Base-by-base conservation (phyloP, 1,284 basidiomycete genomes). In the Laetiporus sulphureus region DNA sequence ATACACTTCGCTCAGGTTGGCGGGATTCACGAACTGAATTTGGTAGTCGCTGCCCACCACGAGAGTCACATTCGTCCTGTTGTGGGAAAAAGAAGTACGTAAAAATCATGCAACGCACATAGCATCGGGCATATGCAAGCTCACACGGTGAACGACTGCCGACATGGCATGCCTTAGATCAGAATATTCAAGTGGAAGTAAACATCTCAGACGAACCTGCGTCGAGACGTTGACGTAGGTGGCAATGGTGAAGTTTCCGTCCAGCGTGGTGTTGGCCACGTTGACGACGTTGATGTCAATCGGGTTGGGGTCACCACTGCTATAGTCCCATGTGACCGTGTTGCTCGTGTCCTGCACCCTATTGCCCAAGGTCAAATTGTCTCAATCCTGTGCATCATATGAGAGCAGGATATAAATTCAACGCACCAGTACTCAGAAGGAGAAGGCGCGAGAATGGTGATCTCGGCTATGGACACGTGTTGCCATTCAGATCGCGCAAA, bases 21-120 rank as follows among this genome's bases (percentile, higher is more conserved):
- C 53, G 13, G 67, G 62, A 56, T 71, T 72, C 40, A 69, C 63
- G 41, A 75, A 68, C 44, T 58, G 54, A 27, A 76, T 66, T 31
- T 58, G 52, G 56, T 71, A 76, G 36, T 60, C 63, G 18, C 53
- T 42, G 15, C 57, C 65, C 16, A 49, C 45, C 7, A 40, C 49
- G 32, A 69, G 54, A 7, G 67, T 67, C 46, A 69, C 67, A 41
- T 65, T 61, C 32, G 67, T 66, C 16, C 52, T 56, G 37, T 18
- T n/a, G 8, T 16, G 29, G 29, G 20, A 13, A 5, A 21, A 33
- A 27, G 5, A 20, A 22, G 16, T 22, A 18, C 11, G 36, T 10
- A 21, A 30, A 24, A 32, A 21, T n/a, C n/a, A 25, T 31, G 10
- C 15, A 38, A 18, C 30, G 4, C 15, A 29, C 25, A 19, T n/a